phyloP scores from a whole-genome alignment of 495 filamentous ascomycete species.

The Podospora bellae-mahoneyi region DNA sequence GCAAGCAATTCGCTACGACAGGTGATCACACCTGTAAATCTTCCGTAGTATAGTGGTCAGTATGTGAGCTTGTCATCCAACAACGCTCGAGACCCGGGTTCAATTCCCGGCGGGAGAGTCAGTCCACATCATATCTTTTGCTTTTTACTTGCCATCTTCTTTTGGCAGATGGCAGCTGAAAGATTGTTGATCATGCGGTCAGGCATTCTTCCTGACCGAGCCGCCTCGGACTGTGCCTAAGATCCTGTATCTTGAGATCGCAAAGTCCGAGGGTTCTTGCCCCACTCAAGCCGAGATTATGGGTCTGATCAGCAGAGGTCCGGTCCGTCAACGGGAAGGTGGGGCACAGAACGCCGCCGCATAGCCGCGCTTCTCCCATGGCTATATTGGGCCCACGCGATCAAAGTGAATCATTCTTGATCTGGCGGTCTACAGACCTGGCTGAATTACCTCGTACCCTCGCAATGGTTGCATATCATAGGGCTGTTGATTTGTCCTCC shows the following conservation, averaged over 20 bases:
- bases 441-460: no score
- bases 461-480: no score
- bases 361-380: no score
- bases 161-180: no score
- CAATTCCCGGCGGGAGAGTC: constrained; percentile 8
- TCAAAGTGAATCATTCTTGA: background rate
- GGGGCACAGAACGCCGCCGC: no score
- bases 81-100: constrained; percentile 8
- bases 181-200: background rate
- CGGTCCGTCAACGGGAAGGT: background rate
- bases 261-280: background rate
- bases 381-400: background rate
- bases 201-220: background rate
- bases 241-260: background rate
- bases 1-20: background rate
- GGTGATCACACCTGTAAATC: constrained; percentile 4
- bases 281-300: background rate
- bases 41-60: constrained; percentile 8
- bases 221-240: background rate
- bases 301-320: background rate
- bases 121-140: background rate
- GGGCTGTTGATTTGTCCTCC: no score
- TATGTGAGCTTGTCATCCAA: constrained; percentile 9
- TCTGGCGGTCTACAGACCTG: background rate
- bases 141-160: background rate